Base-by-base conservation (phyloP, 2,329 filamentous ascomycete genomes). In the Calonectria pseudoturangicola region DNA sequence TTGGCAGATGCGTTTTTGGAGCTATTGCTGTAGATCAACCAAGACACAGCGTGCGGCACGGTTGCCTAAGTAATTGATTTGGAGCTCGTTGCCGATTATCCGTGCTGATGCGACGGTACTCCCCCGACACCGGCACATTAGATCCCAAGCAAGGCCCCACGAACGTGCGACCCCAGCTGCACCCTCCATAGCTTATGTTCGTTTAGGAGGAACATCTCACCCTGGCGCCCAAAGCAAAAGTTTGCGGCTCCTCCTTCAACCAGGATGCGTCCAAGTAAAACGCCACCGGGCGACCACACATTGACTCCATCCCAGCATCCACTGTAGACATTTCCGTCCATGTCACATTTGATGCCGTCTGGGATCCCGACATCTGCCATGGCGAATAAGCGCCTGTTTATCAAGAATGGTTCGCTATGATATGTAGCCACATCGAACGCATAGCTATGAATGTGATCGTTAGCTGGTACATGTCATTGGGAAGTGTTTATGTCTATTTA, bases 341-440 rank as follows among this genome's bases (percentile, higher is more conserved):
- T 74, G 66, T 88, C 87, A 68, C 84, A 86, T 69, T 88, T 87
- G 71, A 89, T 87, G n/a, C 83, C 85, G 73, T 83, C 86, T 0
- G 89, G 89, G 5, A 88, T 83, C 0, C 88, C 88, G 0, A 77
- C 81, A 47, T 87, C 85, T 1, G 86, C 86, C 78, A 87, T 86
- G 3, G 88, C 86, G 71, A 91, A 90, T 0, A 90, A 77, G 21
- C 88, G 83, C 13, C 85, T 83, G 75, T 90, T 89, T 1, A 75
- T 79, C 28, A 90, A 80, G 51, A 87, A 86, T 0, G 85, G 85
- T n/a, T 83, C 72, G 3, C 76, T 75, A 15, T 75, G 74, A 54
- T 77, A 70, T 3, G n/a, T 27, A 0, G 72, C 48, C 1, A 86
- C 28, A 15, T 86, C 83, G 21, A 84, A 85, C 2, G 62, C 62